Base-by-base conservation (phyloP, 129 eudicot species). In the Flaveria robusta region DNA sequence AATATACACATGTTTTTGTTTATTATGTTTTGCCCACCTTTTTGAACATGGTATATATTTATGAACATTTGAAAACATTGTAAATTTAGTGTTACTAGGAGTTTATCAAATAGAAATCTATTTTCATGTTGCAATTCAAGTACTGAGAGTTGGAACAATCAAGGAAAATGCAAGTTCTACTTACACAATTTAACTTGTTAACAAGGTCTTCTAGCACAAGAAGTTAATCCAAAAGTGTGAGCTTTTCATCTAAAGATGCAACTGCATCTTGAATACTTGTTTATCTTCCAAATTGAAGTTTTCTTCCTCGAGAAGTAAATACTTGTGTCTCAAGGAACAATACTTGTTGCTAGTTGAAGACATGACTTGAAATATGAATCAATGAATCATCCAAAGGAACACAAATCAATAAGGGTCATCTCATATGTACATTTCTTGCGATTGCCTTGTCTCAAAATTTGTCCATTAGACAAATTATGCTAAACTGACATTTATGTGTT, bases 181-280 rank as follows among this genome's bases (percentile, higher is more conserved):
- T 12, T 43, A 43, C 47, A 10, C 47, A 8, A 3, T 10, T 88
- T 90, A 8, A 81, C 74, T 70, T 90, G 98, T 92, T 87, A 75
- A 90, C 88, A 16, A 92, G 77, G 66, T 94, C 98, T 85, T 92
- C 96, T 65, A 92, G 79, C 65, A 90, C 94, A 54, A 90, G 92
- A 22, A 92, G 92, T 72, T 90, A 90, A 80, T 92, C 98, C 77
- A 92, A 75, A 75, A 92, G 88, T 6, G 88, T 45, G 19, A 86
- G 86, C 78, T 90, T 90, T 81, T 92, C n/a, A n/a, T n/a, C n/a
- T n/a, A n/a, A n/a, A 63, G 88, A 66, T 52, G 74, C 81, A 13
- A 92, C 72, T 49, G 89, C 92, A n/a, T 81, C 91, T 81, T 90
- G 89, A 66, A 79, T 88, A 46, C 67, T 77, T 81, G 89, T 81